Evolutionary conservation across 176 grass and related monocot species (phyloP).

Genomic region (Thalia dealbata): DNA sequence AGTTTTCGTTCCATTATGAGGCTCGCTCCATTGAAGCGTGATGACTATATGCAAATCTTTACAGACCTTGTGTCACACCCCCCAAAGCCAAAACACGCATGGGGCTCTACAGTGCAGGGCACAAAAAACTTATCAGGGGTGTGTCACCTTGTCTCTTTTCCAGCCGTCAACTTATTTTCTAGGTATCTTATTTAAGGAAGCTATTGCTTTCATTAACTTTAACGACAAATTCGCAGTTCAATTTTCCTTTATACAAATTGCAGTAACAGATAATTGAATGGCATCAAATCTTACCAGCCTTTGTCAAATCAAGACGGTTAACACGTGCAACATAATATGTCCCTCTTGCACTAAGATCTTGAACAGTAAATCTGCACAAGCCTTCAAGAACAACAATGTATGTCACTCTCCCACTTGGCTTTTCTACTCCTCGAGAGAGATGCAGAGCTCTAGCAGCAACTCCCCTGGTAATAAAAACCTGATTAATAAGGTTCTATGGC

Average conservation of each 20-base stretch:
- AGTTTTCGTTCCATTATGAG: too few relatives aligned
- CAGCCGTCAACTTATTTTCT: neutral
- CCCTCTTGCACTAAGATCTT: constrained; percentile 75
- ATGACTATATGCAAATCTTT: too few relatives aligned
- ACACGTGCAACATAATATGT: constrained; percentile 81
- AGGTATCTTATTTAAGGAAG: neutral
- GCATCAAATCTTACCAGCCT: constrained; percentile 44
- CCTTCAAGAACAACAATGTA: constrained; percentile 98
- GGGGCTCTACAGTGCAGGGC: too few relatives aligned
- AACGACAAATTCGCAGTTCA: neutral
- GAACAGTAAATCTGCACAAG: constrained; percentile 89
- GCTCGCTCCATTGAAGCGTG: too few relatives aligned
- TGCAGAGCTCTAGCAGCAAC: constrained; percentile 99
- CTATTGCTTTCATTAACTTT: neutral
- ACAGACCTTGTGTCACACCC: too few relatives aligned
- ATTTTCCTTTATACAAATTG: neutral
- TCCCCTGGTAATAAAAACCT: constrained; percentile 38
- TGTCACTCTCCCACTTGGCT: constrained; percentile 93
- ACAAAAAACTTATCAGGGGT: too few relatives aligned
- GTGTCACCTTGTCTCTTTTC: too few relatives aligned
- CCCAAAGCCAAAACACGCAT: too few relatives aligned
- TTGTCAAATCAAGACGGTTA: constrained; percentile 92
- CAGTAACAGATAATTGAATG: neutral
- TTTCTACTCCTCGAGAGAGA: constrained; percentile 95
- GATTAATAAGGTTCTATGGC: neutral